These are phyloP conservation scores for Podila minutissima DNA, from an alignment of 192 early-diverging fungal genomes.

Conservation along the genomic window DNA sequence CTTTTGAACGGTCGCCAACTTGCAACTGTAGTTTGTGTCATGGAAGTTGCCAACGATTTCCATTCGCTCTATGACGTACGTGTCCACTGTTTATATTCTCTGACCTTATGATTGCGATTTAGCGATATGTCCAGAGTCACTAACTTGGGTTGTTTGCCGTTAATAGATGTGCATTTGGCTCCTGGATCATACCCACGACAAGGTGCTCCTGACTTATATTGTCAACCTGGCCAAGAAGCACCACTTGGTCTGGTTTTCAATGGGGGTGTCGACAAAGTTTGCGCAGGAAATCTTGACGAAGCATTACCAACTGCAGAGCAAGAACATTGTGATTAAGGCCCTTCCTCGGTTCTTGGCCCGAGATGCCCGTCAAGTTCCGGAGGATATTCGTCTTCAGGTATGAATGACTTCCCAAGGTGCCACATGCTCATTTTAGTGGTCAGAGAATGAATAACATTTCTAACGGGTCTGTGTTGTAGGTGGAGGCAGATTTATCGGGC, in stretches of 20 bases:
- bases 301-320: conserved; percentile 36
- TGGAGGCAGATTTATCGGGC: conserved; percentile 24
- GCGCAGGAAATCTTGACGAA: conserved; percentile 40
- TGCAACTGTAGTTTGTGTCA: conserved; percentile 55
- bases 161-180: conserved; percentile 58
- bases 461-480: conserved; percentile 3
- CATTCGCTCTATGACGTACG: conserved; percentile 55
- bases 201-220: conserved; percentile 54
- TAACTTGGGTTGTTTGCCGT: not conserved
- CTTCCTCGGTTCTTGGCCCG: conserved; percentile 30
- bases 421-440: too few relatives aligned
- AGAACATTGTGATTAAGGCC: conserved; percentile 30
- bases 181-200: conserved; percentile 62
- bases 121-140: not conserved
- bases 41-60: conserved; percentile 62
- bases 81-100: not conserved
- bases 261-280: conserved; percentile 42
- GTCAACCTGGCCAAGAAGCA: conserved; percentile 61
- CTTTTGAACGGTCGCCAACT: conserved; percentile 78
- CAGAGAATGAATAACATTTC: too few relatives aligned
- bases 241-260: conserved; percentile 60
- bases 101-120: not conserved
- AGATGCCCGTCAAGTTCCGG: conserved; percentile 42
- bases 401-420: too few relatives aligned
- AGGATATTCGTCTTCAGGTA: conserved; percentile 35